Base-by-base conservation (phyloP, 139 green algal species). In the Axilococcus clingmanii region DNA sequence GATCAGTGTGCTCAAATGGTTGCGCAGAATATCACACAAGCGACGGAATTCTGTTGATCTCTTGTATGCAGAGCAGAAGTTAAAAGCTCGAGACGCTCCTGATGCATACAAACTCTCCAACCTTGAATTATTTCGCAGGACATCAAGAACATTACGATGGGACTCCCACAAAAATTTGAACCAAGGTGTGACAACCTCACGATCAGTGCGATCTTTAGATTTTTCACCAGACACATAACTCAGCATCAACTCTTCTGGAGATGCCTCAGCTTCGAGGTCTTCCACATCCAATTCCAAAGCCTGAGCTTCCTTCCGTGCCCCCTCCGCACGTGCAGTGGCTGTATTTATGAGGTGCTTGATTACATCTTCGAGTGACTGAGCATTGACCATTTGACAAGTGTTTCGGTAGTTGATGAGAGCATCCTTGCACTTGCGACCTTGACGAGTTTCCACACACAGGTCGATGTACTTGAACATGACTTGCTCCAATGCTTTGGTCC, bases 121-220 rank as follows among this genome's bases (percentile, higher is more conserved):
- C 59, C 94, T 89, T 46, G 78, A 84, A 74, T 98, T 97, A 78
- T 95, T 97, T 48, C 87, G 80, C 70, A 99, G 76, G 43, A 97
- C 93, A 63, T 99, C 93, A 53, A 99, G 77, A 31, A 61, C 57
- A 32, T 70, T 70, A 48, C 91, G 74, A 78, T 99, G 96, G 7
- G 82, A 85, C 75, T 99, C 93, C 93, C 93, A 99, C 61, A 98
- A 72, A 61, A 99, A 98, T 65, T 94, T 94, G 80, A 99, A 98
- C 92, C 93, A 99, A 20, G 93, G 93, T 7, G 93, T 97, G 12
- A 98, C 91, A 44, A 94, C 63, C 78, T 96, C 89, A 19, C 92
- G 72, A 62, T 97, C 92, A 4, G 83, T 88, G 51, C 87, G 84
- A 61, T 97, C 92, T 77, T 87, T 69, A 74, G 69, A 77, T 65